These are phyloP conservation scores for Leishmania major DNA, from an alignment of 208 protist genomes.

Conservation along the genomic window DNA sequence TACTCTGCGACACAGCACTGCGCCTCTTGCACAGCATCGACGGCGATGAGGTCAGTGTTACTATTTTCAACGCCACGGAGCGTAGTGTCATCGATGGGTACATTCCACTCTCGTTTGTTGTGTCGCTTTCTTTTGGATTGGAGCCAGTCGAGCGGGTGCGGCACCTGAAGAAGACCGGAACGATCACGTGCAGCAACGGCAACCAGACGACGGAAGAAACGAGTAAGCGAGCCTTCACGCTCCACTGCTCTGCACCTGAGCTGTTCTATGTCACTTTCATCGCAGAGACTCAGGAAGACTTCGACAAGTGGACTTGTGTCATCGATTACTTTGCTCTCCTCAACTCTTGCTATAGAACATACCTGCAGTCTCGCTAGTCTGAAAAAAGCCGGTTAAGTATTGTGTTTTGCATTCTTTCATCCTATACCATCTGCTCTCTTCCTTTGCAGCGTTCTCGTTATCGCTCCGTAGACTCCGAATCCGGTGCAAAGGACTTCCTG, in stretches of 20 bases:
- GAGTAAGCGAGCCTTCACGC: conserved; percentile 41
- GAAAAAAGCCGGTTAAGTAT: neutral
- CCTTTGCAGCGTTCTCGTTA: neutral
- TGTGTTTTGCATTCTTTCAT: neutral
- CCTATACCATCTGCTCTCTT: neutral
- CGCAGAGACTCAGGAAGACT: conserved; percentile 38
- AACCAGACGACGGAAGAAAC: conserved; percentile 26
- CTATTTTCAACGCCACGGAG: conserved; percentile 48
- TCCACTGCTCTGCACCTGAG: conserved; percentile 52
- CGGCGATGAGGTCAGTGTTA: conserved; percentile 48
- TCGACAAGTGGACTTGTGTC: conserved; percentile 38
- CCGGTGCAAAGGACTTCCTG: neutral
- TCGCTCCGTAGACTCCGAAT: neutral
- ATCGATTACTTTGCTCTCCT: conserved; percentile 56
- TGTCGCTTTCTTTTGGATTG: conserved; percentile 38
- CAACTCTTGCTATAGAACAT: conserved; percentile 24
- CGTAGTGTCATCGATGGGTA: conserved; percentile 43
- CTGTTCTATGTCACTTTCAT: conserved; percentile 65
- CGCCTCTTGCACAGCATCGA: conserved; percentile 46
- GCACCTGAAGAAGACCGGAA: conserved; percentile 25
- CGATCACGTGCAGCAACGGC: conserved; percentile 28
- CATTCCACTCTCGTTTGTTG: conserved; percentile 52
- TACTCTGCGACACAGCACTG: conserved; percentile 40
- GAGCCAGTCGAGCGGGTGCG: conserved; percentile 35
- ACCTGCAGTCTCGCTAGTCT: conserved; percentile 18